Conservation (phyloP, 768 basidiomycete genomes). For the Suillus plorans region DNA sequence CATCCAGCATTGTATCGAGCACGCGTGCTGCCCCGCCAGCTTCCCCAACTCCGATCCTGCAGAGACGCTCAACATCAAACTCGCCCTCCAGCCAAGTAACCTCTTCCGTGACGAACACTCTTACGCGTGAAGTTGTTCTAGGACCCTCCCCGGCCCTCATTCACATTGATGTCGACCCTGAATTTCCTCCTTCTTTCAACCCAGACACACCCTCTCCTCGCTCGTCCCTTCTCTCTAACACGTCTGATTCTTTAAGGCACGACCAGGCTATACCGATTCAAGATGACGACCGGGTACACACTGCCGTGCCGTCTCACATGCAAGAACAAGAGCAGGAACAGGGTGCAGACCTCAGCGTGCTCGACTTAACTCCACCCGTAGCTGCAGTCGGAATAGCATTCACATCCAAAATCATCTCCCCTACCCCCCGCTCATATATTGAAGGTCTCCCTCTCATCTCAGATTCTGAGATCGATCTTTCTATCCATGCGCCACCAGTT, state of each 20-base stretch:
- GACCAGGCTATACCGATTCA: slow-evolving; percentile 16
- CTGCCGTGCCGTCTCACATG: background rate
- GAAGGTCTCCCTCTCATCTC: slow-evolving; percentile 17
- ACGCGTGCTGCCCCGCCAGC: slow-evolving; percentile 20
- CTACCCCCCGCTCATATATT: slow-evolving; percentile 9
- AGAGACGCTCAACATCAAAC: slow-evolving; percentile 12
- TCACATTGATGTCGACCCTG: slow-evolving; percentile 14
- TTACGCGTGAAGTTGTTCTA: slow-evolving; percentile 13
- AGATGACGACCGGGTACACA: slow-evolving; percentile 28
- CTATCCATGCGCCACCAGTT: slow-evolving; percentile 18
- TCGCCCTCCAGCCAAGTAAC: slow-evolving; percentile 22
- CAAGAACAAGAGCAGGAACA: slow-evolving; percentile 4
- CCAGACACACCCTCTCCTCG: background rate
- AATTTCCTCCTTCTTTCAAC: background rate
- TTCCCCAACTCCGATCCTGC: slow-evolving; percentile 15
- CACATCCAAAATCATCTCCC: slow-evolving; percentile 1
- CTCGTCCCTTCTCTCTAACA: background rate
- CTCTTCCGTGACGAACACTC: slow-evolving; percentile 4
- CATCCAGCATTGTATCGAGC: slow-evolving; percentile 17
- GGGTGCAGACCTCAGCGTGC: slow-evolving; percentile 1
- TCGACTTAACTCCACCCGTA: slow-evolving; percentile 11
- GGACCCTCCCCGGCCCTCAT: slow-evolving; percentile 29
- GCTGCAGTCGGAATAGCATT: slow-evolving; percentile 9
- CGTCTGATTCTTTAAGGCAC: slow-evolving; percentile 13
- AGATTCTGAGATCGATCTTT: slow-evolving; percentile 15